Conservation (phyloP, 1,139 yeast genomes). For the Geotrichum carabidarum region DNA sequence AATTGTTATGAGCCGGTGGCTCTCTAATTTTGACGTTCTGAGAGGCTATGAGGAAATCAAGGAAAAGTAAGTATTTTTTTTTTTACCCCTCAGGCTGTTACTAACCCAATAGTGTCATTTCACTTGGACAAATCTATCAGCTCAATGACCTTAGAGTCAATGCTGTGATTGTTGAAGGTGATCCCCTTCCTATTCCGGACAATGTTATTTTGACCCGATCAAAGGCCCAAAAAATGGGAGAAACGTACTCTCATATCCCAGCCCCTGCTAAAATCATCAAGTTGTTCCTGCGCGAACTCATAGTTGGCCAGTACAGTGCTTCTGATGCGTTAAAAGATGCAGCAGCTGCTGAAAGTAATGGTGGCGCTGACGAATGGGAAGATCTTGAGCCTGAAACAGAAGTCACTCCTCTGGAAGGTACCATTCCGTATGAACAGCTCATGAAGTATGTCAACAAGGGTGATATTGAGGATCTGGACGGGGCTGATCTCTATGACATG, state of each 20-base stretch:
- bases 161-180: conserved; percentile 65
- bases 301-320: conserved; percentile 34
- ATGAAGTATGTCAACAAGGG: conserved; percentile 32
- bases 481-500: conserved; percentile 35
- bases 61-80: conserved; percentile 41
- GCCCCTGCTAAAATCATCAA: conserved; percentile 71
- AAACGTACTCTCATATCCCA: conserved; percentile 57
- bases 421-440: conserved; percentile 15
- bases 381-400: conserved; percentile 48
- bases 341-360: conserved; percentile 32
- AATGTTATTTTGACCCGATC: conserved; percentile 77
- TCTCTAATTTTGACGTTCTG: conserved; percentile 71
- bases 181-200: conserved; percentile 57
- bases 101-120: conserved; percentile 43
- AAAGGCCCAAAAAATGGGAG: conserved; percentile 53
- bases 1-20: conserved; percentile 67
- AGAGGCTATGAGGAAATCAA: conserved; percentile 73
- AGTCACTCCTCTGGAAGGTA: conserved; percentile 16
- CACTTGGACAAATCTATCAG: conserved; percentile 60
- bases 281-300: conserved; percentile 63
- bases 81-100: not conserved
- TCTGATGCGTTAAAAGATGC: conserved; percentile 18
- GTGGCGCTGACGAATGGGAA: conserved; percentile 63
- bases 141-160: conserved; percentile 53
- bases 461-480: conserved; percentile 29